These are phyloP conservation scores for Stereum hirsutum DNA, from an alignment of 1,284 basidiomycete species.

Conservation along the genomic window DNA sequence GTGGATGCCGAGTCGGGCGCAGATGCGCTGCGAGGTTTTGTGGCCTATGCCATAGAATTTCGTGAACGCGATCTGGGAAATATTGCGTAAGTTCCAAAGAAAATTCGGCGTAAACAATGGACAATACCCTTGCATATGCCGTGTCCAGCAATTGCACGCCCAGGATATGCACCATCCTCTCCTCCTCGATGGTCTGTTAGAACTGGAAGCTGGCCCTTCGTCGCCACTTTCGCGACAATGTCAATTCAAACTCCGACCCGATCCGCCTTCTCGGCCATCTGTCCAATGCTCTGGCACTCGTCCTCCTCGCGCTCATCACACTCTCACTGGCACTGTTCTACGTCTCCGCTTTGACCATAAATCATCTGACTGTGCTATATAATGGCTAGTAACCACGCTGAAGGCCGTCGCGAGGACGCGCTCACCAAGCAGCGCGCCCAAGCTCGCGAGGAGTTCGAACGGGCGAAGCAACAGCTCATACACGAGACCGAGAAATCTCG, in stretches of 20 bases:
- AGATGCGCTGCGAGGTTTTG: slow-evolving; percentile 67
- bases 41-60: slow-evolving; percentile 79
- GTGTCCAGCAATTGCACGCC: slow-evolving; percentile 66
- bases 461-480: slow-evolving; percentile 81
- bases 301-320: too few relatives aligned
- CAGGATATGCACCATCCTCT: slow-evolving; percentile 68
- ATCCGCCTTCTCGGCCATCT: neutral
- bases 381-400: slow-evolving; percentile 64
- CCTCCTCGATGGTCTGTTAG: too few relatives aligned
- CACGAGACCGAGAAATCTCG: slow-evolving; percentile 79
- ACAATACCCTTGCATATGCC: slow-evolving; percentile 54
- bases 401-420: slow-evolving; percentile 72
- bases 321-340: too few relatives aligned
- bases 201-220: too few relatives aligned
- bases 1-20: slow-evolving; percentile 85
- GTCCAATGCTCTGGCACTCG: too few relatives aligned
- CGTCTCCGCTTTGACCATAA: slow-evolving; percentile 14
- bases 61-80: slow-evolving; percentile 68
- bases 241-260: slow-evolving; percentile 10
- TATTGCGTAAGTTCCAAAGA: neutral
- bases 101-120: neutral
- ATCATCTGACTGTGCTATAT: neutral
- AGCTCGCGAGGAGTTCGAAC: slow-evolving; percentile 81
- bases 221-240: too few relatives aligned
- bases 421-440: slow-evolving; percentile 74